phyloP scores from a whole-genome alignment of 208 protist genomes.

The Zelonia costaricensis region DNA sequence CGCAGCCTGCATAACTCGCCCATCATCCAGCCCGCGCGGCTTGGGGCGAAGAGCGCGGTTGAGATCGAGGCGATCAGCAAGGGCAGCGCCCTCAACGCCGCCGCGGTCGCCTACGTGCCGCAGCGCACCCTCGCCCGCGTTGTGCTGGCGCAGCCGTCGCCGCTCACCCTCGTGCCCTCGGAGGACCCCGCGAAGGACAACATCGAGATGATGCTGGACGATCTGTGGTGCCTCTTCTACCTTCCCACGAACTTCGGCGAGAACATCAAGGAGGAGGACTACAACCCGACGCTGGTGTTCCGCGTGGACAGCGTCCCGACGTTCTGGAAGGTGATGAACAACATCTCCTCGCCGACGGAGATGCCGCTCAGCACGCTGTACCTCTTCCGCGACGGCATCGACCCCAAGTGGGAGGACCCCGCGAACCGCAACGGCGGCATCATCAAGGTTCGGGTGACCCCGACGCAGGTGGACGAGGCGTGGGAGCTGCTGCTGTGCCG shows the following conservation, averaged over 20 bases:
- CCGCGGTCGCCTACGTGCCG: slow-evolving; percentile 59
- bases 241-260: slow-evolving; percentile 48
- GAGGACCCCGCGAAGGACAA: slow-evolving; percentile 41
- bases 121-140: slow-evolving; percentile 69
- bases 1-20: slow-evolving; percentile 27
- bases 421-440: slow-evolving; percentile 91
- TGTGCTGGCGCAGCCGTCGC: slow-evolving; percentile 56
- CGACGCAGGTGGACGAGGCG: slow-evolving; percentile 60
- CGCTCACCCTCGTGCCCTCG: slow-evolving; percentile 52
- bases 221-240: slow-evolving; percentile 87
- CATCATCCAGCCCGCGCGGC: slow-evolving; percentile 22
- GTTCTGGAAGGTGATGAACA: slow-evolving; percentile 94
- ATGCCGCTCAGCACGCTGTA: slow-evolving; percentile 90
- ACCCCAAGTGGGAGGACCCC: slow-evolving; percentile 96
- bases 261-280: slow-evolving; percentile 72
- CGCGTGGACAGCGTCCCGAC: slow-evolving; percentile 78
- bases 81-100: slow-evolving; percentile 48
- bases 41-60: slow-evolving; percentile 44
- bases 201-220: slow-evolving; percentile 65
- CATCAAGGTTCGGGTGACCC: slow-evolving; percentile 51
- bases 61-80: slow-evolving; percentile 72
- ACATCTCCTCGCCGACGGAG: slow-evolving; percentile 81
- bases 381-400: slow-evolving; percentile 95
- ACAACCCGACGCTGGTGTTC: slow-evolving; percentile 83
- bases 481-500: slow-evolving; percentile 83